These are phyloP conservation scores for Phytopythium vexans DNA, from an alignment of 352 stramenopile genomes.

Conservation along the genomic window DNA sequence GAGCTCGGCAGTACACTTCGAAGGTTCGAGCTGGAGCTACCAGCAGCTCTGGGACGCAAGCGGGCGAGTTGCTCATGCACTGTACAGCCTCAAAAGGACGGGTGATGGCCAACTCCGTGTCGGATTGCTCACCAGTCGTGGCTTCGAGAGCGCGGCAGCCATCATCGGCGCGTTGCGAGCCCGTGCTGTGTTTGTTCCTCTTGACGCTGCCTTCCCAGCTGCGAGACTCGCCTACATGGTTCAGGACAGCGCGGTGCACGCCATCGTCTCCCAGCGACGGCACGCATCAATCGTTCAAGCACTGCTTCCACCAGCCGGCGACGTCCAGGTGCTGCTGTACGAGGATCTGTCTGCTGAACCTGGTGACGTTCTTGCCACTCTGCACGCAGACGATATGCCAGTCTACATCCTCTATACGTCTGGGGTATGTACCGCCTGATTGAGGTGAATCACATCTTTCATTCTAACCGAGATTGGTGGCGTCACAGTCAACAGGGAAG, in stretches of 20 bases:
- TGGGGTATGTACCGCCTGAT: constrained; percentile 20
- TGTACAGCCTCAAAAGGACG: constrained; percentile 13
- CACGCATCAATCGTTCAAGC: constrained; percentile 15
- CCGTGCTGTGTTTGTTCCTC: constrained; percentile 36
- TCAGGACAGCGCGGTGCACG: constrained; percentile 28
- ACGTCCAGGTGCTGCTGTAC: constrained; percentile 21
- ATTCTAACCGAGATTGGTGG: background rate
- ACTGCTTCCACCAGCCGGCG: constrained; percentile 7
- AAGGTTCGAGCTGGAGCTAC: constrained; percentile 37
- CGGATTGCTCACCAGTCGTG: constrained; percentile 40
- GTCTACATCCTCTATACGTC: constrained; percentile 78
- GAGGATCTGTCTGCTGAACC: constrained; percentile 16
- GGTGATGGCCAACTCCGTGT: constrained; percentile 17
- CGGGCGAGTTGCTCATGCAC: constrained; percentile 13
- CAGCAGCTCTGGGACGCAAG: constrained; percentile 30
- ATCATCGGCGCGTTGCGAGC: constrained; percentile 38
- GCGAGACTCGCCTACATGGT: constrained; percentile 52
- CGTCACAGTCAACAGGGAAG: constrained; percentile 39
- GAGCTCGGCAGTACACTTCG: constrained; percentile 32
- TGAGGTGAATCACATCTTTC: background rate
- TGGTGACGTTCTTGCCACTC: background rate
- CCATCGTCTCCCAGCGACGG: constrained; percentile 38
- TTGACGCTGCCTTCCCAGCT: constrained; percentile 44
- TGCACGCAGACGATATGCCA: constrained; percentile 7
- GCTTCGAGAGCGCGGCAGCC: constrained; percentile 35